phyloP scores from a whole-genome alignment of 768 basidiomycete species.

The Grammothele lineata region DNA sequence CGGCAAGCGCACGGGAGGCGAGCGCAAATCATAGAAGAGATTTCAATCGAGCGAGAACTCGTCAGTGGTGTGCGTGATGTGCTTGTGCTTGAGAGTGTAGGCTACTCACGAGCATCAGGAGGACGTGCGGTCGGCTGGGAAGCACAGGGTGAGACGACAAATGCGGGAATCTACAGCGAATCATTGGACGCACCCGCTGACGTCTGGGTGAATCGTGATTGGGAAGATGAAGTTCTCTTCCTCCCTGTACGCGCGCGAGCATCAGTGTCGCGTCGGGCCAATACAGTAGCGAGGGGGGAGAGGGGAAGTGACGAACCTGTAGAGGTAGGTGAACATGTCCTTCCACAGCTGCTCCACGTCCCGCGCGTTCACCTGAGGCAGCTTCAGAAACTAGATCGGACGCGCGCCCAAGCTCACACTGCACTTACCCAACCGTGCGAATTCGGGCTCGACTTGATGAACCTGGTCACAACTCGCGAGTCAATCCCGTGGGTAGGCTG shows the following conservation, averaged over 20 bases:
- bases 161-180: background rate
- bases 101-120: constrained; percentile 65
- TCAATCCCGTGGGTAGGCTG: background rate
- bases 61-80: no score
- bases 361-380: constrained; percentile 54
- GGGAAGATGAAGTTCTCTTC: constrained; percentile 58
- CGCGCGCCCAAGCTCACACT: background rate
- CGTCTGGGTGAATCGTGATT: constrained; percentile 77
- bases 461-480: constrained; percentile 38
- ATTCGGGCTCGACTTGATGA: constrained; percentile 62
- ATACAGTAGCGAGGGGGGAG: background rate
- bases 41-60: no score
- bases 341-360: constrained; percentile 75
- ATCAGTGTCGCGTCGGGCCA: no score
- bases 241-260: background rate
- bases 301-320: constrained; percentile 35
- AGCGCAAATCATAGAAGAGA: no score
- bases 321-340: constrained; percentile 66
- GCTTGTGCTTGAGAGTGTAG: background rate
- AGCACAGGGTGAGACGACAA: background rate
- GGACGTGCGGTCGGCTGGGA: constrained; percentile 58
- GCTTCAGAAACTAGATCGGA: background rate
- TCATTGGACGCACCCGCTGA: constrained; percentile 46
- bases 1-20: no score
- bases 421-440: constrained; percentile 64